A percentile compares a stretch with the other conserved stretches of the same genome.
Conservation (phyloP, 345 rosid species). For the Ceriops decandra region DNA sequence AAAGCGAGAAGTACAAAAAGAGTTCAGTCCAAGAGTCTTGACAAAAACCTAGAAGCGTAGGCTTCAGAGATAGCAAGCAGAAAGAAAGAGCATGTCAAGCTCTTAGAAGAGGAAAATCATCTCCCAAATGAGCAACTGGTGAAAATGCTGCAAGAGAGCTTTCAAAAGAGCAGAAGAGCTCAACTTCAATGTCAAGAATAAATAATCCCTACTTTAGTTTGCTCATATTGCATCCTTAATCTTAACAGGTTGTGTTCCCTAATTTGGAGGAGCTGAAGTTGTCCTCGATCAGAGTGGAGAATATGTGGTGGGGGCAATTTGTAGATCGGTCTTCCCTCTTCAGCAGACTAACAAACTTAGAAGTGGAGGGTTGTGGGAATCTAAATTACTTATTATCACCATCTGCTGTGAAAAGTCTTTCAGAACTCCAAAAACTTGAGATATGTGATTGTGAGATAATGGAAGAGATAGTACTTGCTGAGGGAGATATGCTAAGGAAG, state of each 20-base stretch:
- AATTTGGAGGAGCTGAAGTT: constrained; percentile 2
- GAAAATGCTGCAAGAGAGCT: too few species aligned
- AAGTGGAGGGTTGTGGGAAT: not conserved
- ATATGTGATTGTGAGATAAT: not conserved
- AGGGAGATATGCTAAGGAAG: not conserved
- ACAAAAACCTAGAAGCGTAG: too few species aligned
- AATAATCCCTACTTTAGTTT: too few species aligned
- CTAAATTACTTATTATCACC: constrained; percentile 13
- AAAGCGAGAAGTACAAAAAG: too few species aligned
- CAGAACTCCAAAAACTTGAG: not conserved
- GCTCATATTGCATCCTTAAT: too few species aligned
- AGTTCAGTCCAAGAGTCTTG: too few species aligned
- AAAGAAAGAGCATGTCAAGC: too few species aligned
- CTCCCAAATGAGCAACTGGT: too few species aligned
- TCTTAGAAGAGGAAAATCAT: too few species aligned
- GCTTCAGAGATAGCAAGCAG: too few species aligned
- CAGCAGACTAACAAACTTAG: constrained; percentile 4
- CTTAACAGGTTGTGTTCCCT: constrained; percentile 11
- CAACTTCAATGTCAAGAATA: too few species aligned
- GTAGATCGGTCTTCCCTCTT: not conserved
- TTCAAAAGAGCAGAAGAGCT: too few species aligned
- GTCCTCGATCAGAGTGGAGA: not conserved
- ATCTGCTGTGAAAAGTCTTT: constrained; percentile 1
- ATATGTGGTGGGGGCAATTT: constrained; percentile 11
- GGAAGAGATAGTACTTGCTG: not conserved